These are phyloP conservation scores for Trichoderma sp. DNA, from an alignment of 2,329 filamentous ascomycete genomes.

Conservation along the genomic window DNA sequence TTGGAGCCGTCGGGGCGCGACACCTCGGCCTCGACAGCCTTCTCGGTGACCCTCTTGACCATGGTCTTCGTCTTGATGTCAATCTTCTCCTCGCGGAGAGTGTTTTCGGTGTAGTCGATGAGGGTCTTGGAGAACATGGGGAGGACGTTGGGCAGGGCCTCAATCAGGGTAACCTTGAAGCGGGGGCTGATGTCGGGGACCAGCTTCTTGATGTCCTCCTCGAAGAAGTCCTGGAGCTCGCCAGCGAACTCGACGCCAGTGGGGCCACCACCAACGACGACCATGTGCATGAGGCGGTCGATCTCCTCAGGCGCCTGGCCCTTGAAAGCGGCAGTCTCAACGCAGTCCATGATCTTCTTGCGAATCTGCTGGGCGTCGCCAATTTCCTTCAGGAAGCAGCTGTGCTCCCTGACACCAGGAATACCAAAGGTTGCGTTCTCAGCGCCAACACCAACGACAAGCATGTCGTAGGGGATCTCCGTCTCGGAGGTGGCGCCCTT, in stretches of 20 bases:
- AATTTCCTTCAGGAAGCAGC: slow-evolving; percentile 98
- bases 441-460: slow-evolving; percentile 93
- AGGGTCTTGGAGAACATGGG: slow-evolving; percentile 99
- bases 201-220: slow-evolving; percentile 96
- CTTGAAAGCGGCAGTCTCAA: slow-evolving; percentile 98
- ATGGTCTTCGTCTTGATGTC: slow-evolving; percentile 97
- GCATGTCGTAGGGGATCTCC: slow-evolving; percentile 95
- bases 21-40: slow-evolving; percentile 85
- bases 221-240: slow-evolving; percentile 98
- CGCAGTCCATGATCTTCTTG: slow-evolving; percentile 99
- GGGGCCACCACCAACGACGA: slow-evolving; percentile 87
- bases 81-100: slow-evolving; percentile 98
- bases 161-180: slow-evolving; percentile 96
- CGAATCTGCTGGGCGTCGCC: slow-evolving; percentile 92
- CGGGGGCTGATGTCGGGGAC: slow-evolving; percentile 91
- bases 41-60: slow-evolving; percentile 95
- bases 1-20: slow-evolving; percentile 81
- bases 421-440: slow-evolving; percentile 99
- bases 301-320: slow-evolving; percentile 84
- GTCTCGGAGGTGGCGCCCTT: slow-evolving; percentile 79
- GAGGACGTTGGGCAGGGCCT: slow-evolving; percentile 92
- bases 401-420: slow-evolving; percentile 89
- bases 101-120: slow-evolving; percentile 99
- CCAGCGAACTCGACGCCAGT: slow-evolving; percentile 98
- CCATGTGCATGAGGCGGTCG: slow-evolving; percentile 95